Percentiles rank a stretch among this genome's conserved stretches.
phyloP scores from a whole-genome alignment of 768 basidiomycete genomes.

The Mycena crocata region DNA sequence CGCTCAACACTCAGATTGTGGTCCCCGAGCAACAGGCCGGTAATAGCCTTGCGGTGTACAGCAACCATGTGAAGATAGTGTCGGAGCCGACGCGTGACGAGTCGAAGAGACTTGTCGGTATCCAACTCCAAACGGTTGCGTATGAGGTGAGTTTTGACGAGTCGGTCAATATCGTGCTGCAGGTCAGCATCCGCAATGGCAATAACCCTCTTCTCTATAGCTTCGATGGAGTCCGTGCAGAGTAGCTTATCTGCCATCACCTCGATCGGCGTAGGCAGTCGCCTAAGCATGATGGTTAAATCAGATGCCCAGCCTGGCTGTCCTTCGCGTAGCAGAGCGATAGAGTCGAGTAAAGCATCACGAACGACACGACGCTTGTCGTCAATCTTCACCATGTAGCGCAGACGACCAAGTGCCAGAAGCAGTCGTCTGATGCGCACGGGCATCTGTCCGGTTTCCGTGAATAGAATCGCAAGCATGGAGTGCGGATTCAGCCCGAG shows the following conservation, averaged over 20 bases:
- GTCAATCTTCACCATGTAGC: not conserved
- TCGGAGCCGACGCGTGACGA: conserved; percentile 24
- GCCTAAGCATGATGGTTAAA: not conserved
- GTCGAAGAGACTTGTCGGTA: too few relatives aligned
- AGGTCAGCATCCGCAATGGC: not conserved
- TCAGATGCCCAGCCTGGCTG: not conserved
- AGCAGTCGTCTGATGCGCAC: not conserved
- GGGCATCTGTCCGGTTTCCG: not conserved
- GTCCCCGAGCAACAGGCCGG: too few relatives aligned
- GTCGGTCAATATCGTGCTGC: not conserved
- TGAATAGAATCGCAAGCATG: conserved; percentile 4
- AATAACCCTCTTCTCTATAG: not conserved
- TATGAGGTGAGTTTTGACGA: not conserved
- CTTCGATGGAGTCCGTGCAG: too few relatives aligned
- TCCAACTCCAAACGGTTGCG: too few relatives aligned
- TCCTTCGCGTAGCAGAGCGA: not conserved
- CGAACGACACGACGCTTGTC: not conserved
- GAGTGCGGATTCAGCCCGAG: too few relatives aligned
- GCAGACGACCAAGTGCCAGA: not conserved
- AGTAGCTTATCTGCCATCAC: not conserved
- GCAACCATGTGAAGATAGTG: too few relatives aligned
- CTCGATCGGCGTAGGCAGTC: conserved; percentile 19
- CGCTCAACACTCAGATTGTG: too few relatives aligned
- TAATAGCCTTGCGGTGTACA: too few relatives aligned
- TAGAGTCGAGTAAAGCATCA: not conserved